phyloP scores from a whole-genome alignment of 1,139 yeast genomes.

The Suhomyces taliae region DNA sequence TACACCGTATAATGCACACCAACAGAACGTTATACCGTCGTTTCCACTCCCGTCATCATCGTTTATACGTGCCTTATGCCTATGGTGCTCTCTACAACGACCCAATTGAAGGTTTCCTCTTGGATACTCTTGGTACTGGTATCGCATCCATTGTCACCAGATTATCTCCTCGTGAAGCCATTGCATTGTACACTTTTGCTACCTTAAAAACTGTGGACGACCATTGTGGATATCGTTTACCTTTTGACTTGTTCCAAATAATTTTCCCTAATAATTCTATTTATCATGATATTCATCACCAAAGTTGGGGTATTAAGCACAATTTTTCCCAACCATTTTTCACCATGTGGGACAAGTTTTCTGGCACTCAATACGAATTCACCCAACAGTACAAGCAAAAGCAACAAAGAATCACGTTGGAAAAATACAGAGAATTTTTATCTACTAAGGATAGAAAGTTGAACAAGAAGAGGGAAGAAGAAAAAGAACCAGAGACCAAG shows the following conservation, averaged over 20 bases:
- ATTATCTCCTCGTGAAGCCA: conserved; percentile 73
- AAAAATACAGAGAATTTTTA: conserved; percentile 62
- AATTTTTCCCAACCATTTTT: conserved; percentile 98
- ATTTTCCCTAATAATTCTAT: conserved; percentile 93
- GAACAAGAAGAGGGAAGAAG: not conserved
- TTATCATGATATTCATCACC: conserved; percentile 97
- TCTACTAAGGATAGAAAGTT: conserved; percentile 32
- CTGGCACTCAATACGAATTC: conserved; percentile 71
- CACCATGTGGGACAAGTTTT: conserved; percentile 82
- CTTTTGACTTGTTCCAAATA: conserved; percentile 85
- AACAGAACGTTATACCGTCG: conserved; percentile 72
- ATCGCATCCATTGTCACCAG: conserved; percentile 64
- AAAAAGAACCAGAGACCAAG: conserved; percentile 5
- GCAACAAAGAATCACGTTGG: conserved; percentile 60
- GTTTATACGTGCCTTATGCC: conserved; percentile 93
- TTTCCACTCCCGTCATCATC: conserved; percentile 93
- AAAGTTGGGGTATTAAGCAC: conserved; percentile 89
- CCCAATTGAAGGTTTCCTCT: conserved; percentile 86
- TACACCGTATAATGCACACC: conserved; percentile 86
- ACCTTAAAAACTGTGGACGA: conserved; percentile 97
- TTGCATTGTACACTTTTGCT: conserved; percentile 76
- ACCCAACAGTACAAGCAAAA: conserved; percentile 57
- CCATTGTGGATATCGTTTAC: conserved; percentile 94
- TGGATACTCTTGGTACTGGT: conserved; percentile 93
- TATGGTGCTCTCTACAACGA: conserved; percentile 95